These are phyloP conservation scores for Skeletonema menzelii DNA, from an alignment of 108 stramenopile species.

Conservation along the genomic window DNA sequence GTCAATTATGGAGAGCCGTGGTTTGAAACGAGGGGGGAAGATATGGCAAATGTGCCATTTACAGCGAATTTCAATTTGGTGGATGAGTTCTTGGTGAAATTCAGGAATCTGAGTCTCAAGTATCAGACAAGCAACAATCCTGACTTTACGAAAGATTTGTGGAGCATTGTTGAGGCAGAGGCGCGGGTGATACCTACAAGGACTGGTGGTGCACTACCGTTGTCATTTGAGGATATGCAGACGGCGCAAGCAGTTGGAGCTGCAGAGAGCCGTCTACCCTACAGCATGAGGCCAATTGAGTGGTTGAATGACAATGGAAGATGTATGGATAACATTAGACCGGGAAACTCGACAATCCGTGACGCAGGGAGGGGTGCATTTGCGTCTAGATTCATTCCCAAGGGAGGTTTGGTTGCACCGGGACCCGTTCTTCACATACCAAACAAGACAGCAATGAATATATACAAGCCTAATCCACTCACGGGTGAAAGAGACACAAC, in stretches of 20 bases:
- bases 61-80: constrained; percentile 17
- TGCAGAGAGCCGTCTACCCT: constrained; percentile 35
- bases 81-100: constrained; percentile 28
- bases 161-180: constrained; percentile 18
- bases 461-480: constrained; percentile 41
- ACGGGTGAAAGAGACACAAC: constrained; percentile 18
- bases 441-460: constrained; percentile 51
- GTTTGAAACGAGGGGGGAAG: constrained; percentile 27
- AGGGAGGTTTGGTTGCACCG: constrained; percentile 69
- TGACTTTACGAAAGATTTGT: constrained; percentile 44
- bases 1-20: constrained; percentile 48
- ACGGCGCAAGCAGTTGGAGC: constrained; percentile 29
- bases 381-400: constrained; percentile 58
- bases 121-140: constrained; percentile 20
- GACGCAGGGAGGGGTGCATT: constrained; percentile 82
- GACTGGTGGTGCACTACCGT: constrained; percentile 31
- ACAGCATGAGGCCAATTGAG: constrained; percentile 36
- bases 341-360: constrained; percentile 53
- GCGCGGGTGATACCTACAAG: constrained; percentile 6
- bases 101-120: constrained; percentile 22
- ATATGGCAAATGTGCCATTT: constrained; percentile 25
- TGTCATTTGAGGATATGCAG: constrained; percentile 40
- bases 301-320: constrained; percentile 58
- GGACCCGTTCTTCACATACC: constrained; percentile 72
- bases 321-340: constrained; percentile 76